A percentile compares a stretch with the other conserved stretches of the same genome.
These are phyloP conservation scores for Suillus alpinus DNA, from an alignment of 768 basidiomycete genomes.

Conservation along the genomic window DNA sequence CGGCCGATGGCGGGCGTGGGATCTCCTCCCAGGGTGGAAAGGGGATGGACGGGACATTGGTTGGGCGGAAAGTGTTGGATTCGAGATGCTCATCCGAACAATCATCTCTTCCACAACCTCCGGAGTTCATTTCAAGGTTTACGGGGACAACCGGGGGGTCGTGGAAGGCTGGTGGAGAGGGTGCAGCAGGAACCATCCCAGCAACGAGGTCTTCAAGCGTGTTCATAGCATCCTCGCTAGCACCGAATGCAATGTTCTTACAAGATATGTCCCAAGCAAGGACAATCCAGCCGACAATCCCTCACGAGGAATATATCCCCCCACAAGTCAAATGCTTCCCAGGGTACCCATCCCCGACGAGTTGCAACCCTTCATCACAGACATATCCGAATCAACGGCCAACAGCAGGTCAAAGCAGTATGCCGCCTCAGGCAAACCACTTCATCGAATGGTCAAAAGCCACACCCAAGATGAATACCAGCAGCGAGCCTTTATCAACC, in stretches of 20 bases:
- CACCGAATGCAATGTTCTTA: conserved; percentile 7
- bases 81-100: conserved; percentile 35
- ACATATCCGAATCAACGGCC: not conserved
- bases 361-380: not conserved
- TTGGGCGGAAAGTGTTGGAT: conserved; percentile 48
- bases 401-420: accelerated
- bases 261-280: conserved; percentile 12
- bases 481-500: not conserved
- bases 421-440: not conserved
- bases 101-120: conserved; percentile 1
- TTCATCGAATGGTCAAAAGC: not conserved
- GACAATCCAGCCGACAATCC: conserved; percentile 22
- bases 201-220: conserved; percentile 27
- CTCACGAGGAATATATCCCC: conserved; percentile 12
- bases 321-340: conserved; percentile 1
- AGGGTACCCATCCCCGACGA: conserved; percentile 3
- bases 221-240: conserved; percentile 11
- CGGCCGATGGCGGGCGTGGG: conserved; percentile 26
- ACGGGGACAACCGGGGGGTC: conserved; percentile 31
- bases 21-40: conserved; percentile 31
- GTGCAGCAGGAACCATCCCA: conserved; percentile 20
- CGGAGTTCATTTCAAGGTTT: conserved; percentile 3
- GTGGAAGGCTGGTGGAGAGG: conserved; percentile 38
- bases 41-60: conserved; percentile 34
- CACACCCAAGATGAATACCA: not conserved